phyloP scores from a whole-genome alignment of 192 early-diverging fungal species.

The Coemansia sp. region DNA sequence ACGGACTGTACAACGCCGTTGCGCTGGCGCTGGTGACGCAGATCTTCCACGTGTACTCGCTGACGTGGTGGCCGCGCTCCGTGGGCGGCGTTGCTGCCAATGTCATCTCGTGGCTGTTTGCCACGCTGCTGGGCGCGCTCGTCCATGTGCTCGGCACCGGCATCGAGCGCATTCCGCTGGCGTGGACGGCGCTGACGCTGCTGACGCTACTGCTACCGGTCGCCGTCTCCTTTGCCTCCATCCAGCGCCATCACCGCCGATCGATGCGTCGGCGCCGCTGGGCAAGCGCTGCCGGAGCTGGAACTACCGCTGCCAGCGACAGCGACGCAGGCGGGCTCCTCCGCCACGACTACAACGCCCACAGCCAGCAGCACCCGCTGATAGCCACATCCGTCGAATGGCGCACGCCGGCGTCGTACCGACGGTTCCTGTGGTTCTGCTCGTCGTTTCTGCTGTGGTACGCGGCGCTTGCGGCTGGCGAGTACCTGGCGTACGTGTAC shows the following conservation, averaged over 20 bases:
- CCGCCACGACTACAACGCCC: slow-evolving; percentile 12
- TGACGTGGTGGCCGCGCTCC: slow-evolving; percentile 77
- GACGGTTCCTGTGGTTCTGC: slow-evolving; percentile 79
- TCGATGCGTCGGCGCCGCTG: slow-evolving; percentile 39
- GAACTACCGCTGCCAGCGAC: slow-evolving; percentile 37
- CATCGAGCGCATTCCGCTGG: slow-evolving; percentile 59
- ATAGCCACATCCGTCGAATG: slow-evolving; percentile 57
- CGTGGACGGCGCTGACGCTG: slow-evolving; percentile 72
- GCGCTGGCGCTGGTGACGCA: slow-evolving; percentile 73
- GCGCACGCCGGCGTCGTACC: slow-evolving; percentile 70
- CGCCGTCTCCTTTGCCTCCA: slow-evolving; percentile 61
- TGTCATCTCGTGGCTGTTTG: slow-evolving; percentile 66
- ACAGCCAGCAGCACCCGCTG: slow-evolving; percentile 56
- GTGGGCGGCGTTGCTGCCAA: slow-evolving; percentile 67
- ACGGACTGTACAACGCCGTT: slow-evolving; percentile 73
- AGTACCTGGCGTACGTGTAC: slow-evolving; percentile 67
- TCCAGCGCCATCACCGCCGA: slow-evolving; percentile 47
- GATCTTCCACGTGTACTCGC: slow-evolving; percentile 75
- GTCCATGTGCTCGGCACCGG: slow-evolving; percentile 58
- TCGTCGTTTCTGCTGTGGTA: slow-evolving; percentile 66
- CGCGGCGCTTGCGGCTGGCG: slow-evolving; percentile 67
- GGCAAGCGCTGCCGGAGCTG: slow-evolving; percentile 4
- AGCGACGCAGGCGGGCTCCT: neutral
- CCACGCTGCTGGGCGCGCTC: slow-evolving; percentile 59
- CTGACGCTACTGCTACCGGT: slow-evolving; percentile 75